Percentiles rank a stretch among this genome's conserved stretches.
These are phyloP conservation scores for Penicillium verrucosum DNA, from an alignment of 2,329 filamentous ascomycete genomes.

Conservation along the genomic window DNA sequence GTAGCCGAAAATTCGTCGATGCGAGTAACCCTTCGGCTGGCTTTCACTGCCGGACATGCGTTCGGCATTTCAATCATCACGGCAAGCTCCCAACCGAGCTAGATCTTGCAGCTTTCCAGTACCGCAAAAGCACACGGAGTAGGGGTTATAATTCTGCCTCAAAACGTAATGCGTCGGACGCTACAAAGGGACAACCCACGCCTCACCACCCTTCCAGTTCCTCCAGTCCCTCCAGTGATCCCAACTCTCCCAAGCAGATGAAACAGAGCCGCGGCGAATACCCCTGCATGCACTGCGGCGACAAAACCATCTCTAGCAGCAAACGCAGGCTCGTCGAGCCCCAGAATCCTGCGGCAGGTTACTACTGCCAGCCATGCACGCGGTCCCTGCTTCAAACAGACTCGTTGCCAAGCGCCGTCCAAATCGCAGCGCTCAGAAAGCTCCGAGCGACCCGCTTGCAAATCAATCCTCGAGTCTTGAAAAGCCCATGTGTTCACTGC, in stretches of 20 bases:
- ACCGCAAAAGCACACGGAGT: not conserved
- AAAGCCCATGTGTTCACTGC: conserved; percentile 6
- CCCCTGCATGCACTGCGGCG: conserved; percentile 5
- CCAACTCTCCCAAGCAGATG: not conserved
- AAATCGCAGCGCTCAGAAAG: not conserved
- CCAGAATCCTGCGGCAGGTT: conserved; percentile 2
- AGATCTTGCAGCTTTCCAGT: not conserved
- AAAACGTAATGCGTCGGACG: not conserved
- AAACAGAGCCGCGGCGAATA: conserved; percentile 6
- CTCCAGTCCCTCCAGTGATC: not conserved
- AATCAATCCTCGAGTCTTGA: not conserved
- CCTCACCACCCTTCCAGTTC: not conserved
- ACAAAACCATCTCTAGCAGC: conserved; percentile 1
- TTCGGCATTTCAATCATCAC: not conserved
- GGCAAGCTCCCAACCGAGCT: not conserved
- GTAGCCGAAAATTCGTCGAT: conserved; percentile 3
- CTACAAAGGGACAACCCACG: not conserved
- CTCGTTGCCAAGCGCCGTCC: not conserved
- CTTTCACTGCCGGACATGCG: conserved; percentile 5
- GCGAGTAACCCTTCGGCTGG: conserved; percentile 1
- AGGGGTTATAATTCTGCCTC: not conserved
- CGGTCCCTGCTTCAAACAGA: conserved; percentile 3
- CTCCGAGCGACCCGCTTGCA: not conserved
- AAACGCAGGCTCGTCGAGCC: conserved; percentile 4
- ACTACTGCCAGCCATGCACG: conserved; percentile 7